Base-by-base conservation (phyloP, 2,329 filamentous ascomycete genomes). In the Xylaria sp. region DNA sequence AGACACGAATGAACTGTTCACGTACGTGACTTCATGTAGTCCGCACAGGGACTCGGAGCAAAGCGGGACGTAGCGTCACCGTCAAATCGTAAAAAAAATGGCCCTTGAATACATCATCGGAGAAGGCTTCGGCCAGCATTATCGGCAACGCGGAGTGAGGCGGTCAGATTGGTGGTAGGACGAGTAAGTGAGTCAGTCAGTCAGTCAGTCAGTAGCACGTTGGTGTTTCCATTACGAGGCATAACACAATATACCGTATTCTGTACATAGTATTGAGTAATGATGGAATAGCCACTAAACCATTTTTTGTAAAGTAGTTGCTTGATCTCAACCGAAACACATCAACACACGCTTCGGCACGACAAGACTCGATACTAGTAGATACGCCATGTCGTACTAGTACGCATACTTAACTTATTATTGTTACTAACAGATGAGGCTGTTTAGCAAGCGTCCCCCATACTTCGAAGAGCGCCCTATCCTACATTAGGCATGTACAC, bases 131-230 rank as follows among this genome's bases (percentile, higher is more conserved):
- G 56, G n/a, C 41, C 51, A 34, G 5, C 28, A n/a, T 20, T 46
- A 55, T 66, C 46, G 56, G n/a, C 44, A 59, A 23, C 48, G 57
- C 34, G 58, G 54, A 66, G 37, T 54, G 58, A 69, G 37, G 59
- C 63, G 59, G 63, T 66, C 46, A 69, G 54, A 37, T 60, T 46
- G 25, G 51, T 50, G 41, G 66, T 37, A 37, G 63, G 23, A 48
- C 39, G 10, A 37, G 34, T 34, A 5, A 34, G 32, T 25, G 23
- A 28, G 34, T 37, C 1, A 9, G 10, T 37, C 25, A 9, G 10
- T 37, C 25, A 66, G 48, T 54, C 57, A 65, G 55, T 65, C 55
- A 51, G 62, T 65, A 37, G 44, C 54, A 59, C 10, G 23, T 50
- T 50, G 28, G 20, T 50, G 41, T 48, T 18, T 37, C 37, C 52